Conservation (phyloP, 1,284 basidiomycete species). For the Apiotrichum gracile region DNA sequence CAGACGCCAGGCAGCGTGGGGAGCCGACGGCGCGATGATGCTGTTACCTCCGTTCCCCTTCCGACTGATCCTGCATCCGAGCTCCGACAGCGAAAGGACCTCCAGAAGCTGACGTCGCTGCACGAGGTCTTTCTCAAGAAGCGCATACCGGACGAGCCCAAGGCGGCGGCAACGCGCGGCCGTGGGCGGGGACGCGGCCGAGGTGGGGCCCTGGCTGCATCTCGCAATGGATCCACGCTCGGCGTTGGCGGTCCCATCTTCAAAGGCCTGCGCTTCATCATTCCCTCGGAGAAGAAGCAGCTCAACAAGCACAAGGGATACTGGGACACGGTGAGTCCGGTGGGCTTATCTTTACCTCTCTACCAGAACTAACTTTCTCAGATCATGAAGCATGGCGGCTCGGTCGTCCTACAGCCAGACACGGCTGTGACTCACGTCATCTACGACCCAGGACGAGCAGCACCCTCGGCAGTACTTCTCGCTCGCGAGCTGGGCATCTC, state of each 20-base stretch:
- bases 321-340: conserved; percentile 34
- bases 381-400: conserved; percentile 33
- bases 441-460: conserved; percentile 25
- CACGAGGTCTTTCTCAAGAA: conserved; percentile 23
- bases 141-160: conserved; percentile 5
- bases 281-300: conserved; percentile 25
- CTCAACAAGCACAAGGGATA: conserved; percentile 23
- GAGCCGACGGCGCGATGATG: conserved; percentile 21
- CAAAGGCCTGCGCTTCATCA: conserved; percentile 32
- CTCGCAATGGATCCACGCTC: not conserved
- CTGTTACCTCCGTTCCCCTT: conserved; percentile 27
- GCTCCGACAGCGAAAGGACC: conserved; percentile 20
- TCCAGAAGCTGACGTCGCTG: conserved; percentile 26
- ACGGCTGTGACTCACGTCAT: conserved; percentile 42
- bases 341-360: no score
- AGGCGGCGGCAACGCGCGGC: not conserved
- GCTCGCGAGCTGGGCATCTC: conserved; percentile 27
- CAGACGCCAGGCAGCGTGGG: conserved; percentile 16
- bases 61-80: conserved; percentile 12
- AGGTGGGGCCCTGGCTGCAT: not conserved
- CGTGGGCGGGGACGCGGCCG: conserved; percentile 5
- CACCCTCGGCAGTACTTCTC: conserved; percentile 15
- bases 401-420: conserved; percentile 32
- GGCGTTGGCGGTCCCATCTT: conserved; percentile 24
- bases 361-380: no score